Evolutionary conservation across 2,329 filamentous ascomycete species (phyloP).

Genomic region (Colletotrichum ledebouriae): DNA sequence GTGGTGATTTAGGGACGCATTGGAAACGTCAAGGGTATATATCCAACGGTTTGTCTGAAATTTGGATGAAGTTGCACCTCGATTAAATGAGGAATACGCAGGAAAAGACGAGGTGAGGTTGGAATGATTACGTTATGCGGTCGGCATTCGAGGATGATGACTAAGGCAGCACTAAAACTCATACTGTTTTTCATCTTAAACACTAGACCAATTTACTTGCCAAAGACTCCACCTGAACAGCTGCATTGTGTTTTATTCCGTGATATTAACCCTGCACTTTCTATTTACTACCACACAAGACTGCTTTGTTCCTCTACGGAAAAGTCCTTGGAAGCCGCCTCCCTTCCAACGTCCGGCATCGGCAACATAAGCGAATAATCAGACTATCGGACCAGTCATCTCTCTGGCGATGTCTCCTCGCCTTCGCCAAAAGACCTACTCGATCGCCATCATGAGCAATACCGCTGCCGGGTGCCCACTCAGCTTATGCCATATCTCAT

Average conservation of each 20-base stretch:
- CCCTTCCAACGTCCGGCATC: not conserved
- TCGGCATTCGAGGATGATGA: not conserved
- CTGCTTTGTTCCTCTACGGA: conserved; percentile 2
- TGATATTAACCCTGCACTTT: no score
- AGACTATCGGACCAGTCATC: conserved; percentile 52
- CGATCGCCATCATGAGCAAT: conserved; percentile 34
- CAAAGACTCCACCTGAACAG: no score
- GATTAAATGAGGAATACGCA: no score
- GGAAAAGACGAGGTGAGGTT: not conserved
- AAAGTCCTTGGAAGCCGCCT: conserved; percentile 7
- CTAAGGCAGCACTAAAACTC: not conserved
- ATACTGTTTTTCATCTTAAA: no score
- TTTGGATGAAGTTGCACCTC: no score
- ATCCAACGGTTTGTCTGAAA: no score
- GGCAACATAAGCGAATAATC: conserved; percentile 45
- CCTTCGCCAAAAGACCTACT: conserved; percentile 34
- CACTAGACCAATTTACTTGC: not conserved
- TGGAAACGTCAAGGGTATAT: not conserved
- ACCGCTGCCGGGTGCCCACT: conserved; percentile 6
- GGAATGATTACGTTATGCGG: not conserved
- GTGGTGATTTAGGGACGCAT: no score
- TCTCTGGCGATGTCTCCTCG: conserved; percentile 44
- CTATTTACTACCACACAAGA: not conserved
- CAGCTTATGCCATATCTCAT: conserved; percentile 47
- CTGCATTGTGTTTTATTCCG: no score